Conservation (phyloP, 176 grass and related monocot genomes). For the Triticum monococcum region DNA sequence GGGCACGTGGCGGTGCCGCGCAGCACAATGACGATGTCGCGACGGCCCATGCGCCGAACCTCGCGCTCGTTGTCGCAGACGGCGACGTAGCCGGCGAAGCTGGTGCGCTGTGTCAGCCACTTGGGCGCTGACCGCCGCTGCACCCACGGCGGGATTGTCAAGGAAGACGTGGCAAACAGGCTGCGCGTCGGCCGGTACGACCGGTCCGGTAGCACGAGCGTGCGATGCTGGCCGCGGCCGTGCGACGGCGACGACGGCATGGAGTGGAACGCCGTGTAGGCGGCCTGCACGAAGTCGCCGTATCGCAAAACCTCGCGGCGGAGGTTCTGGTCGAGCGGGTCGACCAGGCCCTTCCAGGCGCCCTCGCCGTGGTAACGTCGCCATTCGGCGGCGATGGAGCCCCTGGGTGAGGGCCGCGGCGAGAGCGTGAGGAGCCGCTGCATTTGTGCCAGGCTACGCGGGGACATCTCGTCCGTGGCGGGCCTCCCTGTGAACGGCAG, state of each 20-base stretch:
- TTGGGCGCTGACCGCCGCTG: background rate
- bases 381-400: constrained; percentile 53
- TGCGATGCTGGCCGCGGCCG: background rate
- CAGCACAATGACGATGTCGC: constrained; percentile 69
- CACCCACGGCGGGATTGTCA: constrained; percentile 56
- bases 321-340: constrained; percentile 64
- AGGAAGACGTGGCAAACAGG: constrained; percentile 69
- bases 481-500: constrained; percentile 32
- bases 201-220: constrained; percentile 49
- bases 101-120: constrained; percentile 60
- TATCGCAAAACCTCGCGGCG: constrained; percentile 76
- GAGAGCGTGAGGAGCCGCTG: constrained; percentile 62
- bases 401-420: constrained; percentile 48
- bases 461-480: constrained; percentile 55
- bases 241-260: constrained; percentile 27
- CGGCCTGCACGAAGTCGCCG: constrained; percentile 67
- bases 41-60: constrained; percentile 69
- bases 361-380: constrained; percentile 53
- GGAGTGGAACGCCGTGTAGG: constrained; percentile 63
- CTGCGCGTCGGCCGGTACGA: constrained; percentile 56
- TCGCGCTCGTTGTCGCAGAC: constrained; percentile 71
- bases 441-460: constrained; percentile 65
- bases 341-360: constrained; percentile 58
- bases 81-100: constrained; percentile 68
- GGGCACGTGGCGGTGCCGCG: constrained; percentile 74